Base-by-base conservation (phyloP, 2,329 filamentous ascomycete species). In the Akanthomyces uredinophilus region DNA sequence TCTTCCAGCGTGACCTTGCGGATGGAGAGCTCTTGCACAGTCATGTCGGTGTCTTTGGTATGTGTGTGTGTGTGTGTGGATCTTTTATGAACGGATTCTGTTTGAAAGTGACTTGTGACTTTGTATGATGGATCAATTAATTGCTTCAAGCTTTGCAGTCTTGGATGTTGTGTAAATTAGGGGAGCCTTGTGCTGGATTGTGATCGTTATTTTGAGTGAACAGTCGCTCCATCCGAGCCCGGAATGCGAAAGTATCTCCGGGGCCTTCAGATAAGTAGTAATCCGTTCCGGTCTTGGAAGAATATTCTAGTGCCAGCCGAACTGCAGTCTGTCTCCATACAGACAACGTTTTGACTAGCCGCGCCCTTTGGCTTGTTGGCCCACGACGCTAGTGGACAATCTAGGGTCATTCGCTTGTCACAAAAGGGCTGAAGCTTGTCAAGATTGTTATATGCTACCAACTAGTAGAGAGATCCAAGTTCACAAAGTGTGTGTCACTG, bases 1-100 rank as follows among this genome's bases (percentile, higher is more conserved):
- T 76, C 16, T 66, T 66, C 65, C 0, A 69, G 64, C 3, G 69
- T 70, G 49, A 77, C 77, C 51, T 71, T 69, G 66, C 75, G 74
- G 65, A 74, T 73, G 20, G 69, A 65, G 62, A 78, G 69, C 6
- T 66, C 51, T n/a, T 59, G 35, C 2, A 55, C 64, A 11, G 61
- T 39, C 53, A 62, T 64, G 13, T 53, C 50, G 50, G 43, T 10
- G 29, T 11, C 16, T 35, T 43, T 41, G 16, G 29, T 14, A 5
- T 14, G 6, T 27, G 39, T 37, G 10, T n/a, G 5, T 11, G 29
- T 14, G 5, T 14, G 6, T 27, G 39, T 37, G 10, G 32, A 11
- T 11, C 0, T 8, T 27, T 24, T 14, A 10, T 53, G n/a, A 2
- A 2, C 13, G 27, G 16, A 20, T 4, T 22, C 10, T 20, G 11